Evolutionary conservation across 768 basidiomycete species (phyloP), one percentile per base, ranked within the genome.

Genomic region (Psilocybe cyanescens): DNA sequence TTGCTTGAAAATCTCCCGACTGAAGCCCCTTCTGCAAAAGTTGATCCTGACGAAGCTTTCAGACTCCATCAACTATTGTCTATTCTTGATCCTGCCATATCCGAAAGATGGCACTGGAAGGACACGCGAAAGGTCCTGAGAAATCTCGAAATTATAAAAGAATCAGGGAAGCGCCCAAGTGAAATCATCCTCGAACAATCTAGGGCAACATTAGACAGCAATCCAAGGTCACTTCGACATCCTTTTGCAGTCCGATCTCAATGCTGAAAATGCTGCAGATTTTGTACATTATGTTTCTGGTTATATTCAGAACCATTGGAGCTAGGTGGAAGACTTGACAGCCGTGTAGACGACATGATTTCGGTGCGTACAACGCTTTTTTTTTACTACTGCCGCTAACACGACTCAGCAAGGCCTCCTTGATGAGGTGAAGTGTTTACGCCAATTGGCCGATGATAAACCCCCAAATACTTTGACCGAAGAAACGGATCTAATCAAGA

Each of bases 31-130:
- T 81, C 80, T 4, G 89, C 90, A 1, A 75, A 77, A 49, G 71
- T 72, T 1, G 76, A 88, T 62, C 86, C 67, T 12, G 80, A 84
- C 8, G 74, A 75, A 7, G 87, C 91, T 1, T 80, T 90, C 52
- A 71, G 79, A n/a, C 75, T 97, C 16, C 84, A 95, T 69, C 75
- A 72, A 8, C 78, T 98, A 11, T 77, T 99, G 17, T 74, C 76
- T 8, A 70, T 76, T 3, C 79, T 99, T 4, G 97, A 99, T 68
- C 87, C 87, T 0, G 66, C 71, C 0, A 86, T 94, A 48, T 93
- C 91, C 0, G 81, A 81, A 31, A 80, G 95, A 63, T 99, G 97
- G 97, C 97, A 99, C 71, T 99, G 97, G 97, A 83, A 81, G 64
- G 97, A 99, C 67, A 89, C 94, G 0, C 81, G 97, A 33, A 99